Evolutionary conservation across 1,284 basidiomycete species (phyloP).

Genomic region (Paramarasmius palmivorus): DNA sequence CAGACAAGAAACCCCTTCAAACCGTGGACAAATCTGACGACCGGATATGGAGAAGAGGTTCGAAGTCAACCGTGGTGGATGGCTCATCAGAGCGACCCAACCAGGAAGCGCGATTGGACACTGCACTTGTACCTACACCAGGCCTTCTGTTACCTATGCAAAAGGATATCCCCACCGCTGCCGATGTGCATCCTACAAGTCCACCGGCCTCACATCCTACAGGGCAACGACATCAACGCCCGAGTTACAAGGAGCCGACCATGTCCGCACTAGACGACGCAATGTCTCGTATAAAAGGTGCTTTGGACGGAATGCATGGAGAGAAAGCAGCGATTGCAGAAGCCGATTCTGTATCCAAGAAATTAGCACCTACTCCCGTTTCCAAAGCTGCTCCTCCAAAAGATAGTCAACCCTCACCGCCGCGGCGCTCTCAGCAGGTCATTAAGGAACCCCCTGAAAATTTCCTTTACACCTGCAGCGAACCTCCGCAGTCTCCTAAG

Average conservation of each 20-base stretch:
- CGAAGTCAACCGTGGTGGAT: background rate
- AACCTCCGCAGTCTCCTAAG: conserved; percentile 55
- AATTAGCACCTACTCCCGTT: conserved; percentile 16
- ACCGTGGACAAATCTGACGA: conserved; percentile 31
- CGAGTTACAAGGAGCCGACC: conserved; percentile 68
- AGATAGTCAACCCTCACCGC: conserved; percentile 59
- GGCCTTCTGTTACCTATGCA: background rate
- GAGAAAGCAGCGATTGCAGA: conserved; percentile 32
- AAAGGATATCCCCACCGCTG: background rate
- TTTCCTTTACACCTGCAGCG: conserved; percentile 49
- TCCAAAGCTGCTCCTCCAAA: conserved; percentile 20
- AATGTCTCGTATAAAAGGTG: conserved; percentile 88
- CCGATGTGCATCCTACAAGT: background rate
- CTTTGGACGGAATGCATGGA: conserved; percentile 71
- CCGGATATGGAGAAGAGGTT: conserved; percentile 43
- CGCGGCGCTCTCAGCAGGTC: conserved; percentile 40
- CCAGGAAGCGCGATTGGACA: background rate
- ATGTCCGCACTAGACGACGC: conserved; percentile 82
- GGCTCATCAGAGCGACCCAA: background rate
- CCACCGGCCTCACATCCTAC: background rate
- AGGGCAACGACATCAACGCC: conserved; percentile 20
- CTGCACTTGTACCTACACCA: background rate
- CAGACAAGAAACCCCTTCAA: conserved; percentile 4
- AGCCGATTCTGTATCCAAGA: conserved; percentile 19
- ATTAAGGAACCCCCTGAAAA: conserved; percentile 44